phyloP scores from a whole-genome alignment of 805 yeast genomes.

The Scheffersomyces stipitis region DNA sequence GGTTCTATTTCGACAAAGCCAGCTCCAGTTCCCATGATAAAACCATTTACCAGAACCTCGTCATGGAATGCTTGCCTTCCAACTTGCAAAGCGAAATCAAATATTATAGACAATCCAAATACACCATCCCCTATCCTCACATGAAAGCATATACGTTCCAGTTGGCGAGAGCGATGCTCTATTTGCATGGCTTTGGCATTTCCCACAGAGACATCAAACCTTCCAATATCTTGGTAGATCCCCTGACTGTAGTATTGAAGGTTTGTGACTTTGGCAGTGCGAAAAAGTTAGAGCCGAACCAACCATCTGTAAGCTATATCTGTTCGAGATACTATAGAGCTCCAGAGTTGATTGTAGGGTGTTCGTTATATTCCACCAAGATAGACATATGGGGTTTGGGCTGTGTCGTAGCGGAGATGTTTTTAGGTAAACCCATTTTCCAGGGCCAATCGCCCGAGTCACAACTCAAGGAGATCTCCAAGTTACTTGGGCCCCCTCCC shows the following conservation, averaged over 20 bases:
- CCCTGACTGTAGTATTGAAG: constrained; percentile 61
- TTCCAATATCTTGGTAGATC: constrained; percentile 76
- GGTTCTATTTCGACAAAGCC: constrained; percentile 69
- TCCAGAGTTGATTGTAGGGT: constrained; percentile 93
- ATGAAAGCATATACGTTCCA: constrained; percentile 78
- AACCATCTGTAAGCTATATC: constrained; percentile 91
- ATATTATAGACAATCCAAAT: constrained; percentile 58
- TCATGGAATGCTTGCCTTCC: constrained; percentile 86
- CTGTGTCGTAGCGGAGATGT: constrained; percentile 93
- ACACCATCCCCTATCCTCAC: constrained; percentile 68
- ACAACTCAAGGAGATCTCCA: constrained; percentile 88
- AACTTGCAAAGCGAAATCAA: constrained; percentile 76
- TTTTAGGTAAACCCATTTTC: constrained; percentile 89
- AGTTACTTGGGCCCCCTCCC: constrained; percentile 84
- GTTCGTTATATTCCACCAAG: constrained; percentile 80
- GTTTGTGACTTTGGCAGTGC: constrained; percentile 89
- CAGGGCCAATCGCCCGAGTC: constrained; percentile 89
- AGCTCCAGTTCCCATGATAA: constrained; percentile 53
- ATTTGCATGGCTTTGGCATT: constrained; percentile 75
- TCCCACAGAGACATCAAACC: constrained; percentile 87
- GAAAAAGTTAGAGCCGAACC: constrained; percentile 70
- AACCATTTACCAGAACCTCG: constrained; percentile 73
- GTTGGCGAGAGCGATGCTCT: constrained; percentile 79
- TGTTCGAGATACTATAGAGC: constrained; percentile 96
- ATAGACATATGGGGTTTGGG: constrained; percentile 99